Base-by-base conservation (phyloP, 2,329 filamentous ascomycete genomes). In the Microascus cirrosus region DNA sequence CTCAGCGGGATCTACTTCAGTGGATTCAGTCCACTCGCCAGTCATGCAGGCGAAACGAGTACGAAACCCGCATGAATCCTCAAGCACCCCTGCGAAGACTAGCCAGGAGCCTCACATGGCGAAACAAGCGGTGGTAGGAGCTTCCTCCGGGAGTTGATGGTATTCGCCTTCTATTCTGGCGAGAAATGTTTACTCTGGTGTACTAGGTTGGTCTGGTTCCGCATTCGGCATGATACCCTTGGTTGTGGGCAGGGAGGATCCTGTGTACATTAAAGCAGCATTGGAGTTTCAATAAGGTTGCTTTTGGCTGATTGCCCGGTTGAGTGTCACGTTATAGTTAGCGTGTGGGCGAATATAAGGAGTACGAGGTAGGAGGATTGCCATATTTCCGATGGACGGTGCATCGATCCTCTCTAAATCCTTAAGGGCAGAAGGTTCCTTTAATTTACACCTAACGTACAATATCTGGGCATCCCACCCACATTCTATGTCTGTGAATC, bases 1-100 rank as follows among this genome's bases (percentile, higher is more conserved):
- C 59, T 68, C 62, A 60, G 65, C 62, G 42, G 56, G 53, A 35
- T 73, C 74, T 11, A 73, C 70, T 34, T 77, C 76, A 0, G 73
- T 75, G n/a, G 74, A 78, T 62, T 64, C 77, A 60, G 68, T 73
- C 52, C 70, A 74, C 57, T 69, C 70, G 25, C 64, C 69, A 42
- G 59, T 69, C 24, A 71, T 68, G 48, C 69, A 65, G 58, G 65
- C 66, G 63, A 73, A 71, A 59, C 66, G 69, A 35, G 66, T 70
- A 7, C 60, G 64, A 39, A 68, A 64, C 51, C 64, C 71, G 54
- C 62, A 69, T 6, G 66, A 62, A 24, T 61, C 36, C 11, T 50
- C 55, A n/a, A 34, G 25, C 20, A 13, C 34, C n/a, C 15, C 42
- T 18, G 20, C 55, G 18, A 56, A 56, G 42, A 15, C 55, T 22